Evolutionary conservation across 768 basidiomycete species (phyloP).

Genomic region (Myochromella boudieri): DNA sequence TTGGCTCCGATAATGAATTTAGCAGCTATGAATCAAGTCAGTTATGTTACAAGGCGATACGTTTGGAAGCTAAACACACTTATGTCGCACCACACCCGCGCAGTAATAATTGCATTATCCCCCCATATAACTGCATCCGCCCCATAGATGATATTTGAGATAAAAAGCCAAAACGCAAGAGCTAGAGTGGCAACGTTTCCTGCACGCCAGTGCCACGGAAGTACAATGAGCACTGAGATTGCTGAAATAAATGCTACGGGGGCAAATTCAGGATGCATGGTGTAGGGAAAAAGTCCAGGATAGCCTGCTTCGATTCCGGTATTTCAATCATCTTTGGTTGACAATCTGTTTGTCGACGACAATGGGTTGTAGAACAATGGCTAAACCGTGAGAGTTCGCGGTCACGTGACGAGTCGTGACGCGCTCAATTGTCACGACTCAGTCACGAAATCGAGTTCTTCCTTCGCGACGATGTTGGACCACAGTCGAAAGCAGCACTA

Average conservation of each 20-base stretch:
- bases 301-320: no score
- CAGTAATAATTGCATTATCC: slow-evolving; percentile 28
- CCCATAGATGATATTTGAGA: slow-evolving; percentile 28
- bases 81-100: slow-evolving; percentile 48
- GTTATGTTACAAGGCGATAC: slow-evolving; percentile 54
- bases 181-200: slow-evolving; percentile 12
- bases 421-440: no score
- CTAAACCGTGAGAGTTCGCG: no score
- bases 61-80: slow-evolving; percentile 48
- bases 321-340: no score
- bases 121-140: slow-evolving; percentile 45
- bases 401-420: no score
- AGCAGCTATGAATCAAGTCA: slow-evolving; percentile 46
- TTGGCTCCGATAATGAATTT: slow-evolving; percentile 40
- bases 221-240: slow-evolving; percentile 26
- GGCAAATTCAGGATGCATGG: slow-evolving; percentile 23
- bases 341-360: no score
- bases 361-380: no score
- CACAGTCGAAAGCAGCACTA: no score
- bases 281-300: not conserved
- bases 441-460: no score
- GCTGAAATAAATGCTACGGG: slow-evolving; percentile 25
- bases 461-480: no score
- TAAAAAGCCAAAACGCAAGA: slow-evolving; percentile 10
- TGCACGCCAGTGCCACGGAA: slow-evolving; percentile 23